These are phyloP conservation scores for Agroathelia rolfsii DNA, from an alignment of 1,284 basidiomycete species.

Conservation along the genomic window DNA sequence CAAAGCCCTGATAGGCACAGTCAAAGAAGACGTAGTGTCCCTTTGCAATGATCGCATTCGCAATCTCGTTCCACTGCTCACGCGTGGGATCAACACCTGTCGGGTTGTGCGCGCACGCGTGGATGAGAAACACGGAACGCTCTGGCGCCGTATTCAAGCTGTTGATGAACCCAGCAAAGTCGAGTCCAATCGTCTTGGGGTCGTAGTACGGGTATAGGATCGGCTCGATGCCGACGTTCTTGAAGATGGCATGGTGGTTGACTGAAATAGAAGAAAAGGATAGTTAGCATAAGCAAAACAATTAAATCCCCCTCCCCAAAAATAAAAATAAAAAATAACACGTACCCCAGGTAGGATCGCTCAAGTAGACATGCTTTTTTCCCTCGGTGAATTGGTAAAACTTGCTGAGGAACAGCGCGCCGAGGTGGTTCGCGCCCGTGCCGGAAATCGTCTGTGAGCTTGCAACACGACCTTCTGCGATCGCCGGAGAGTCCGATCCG, in stretches of 20 bases:
- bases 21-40: conserved; percentile 91
- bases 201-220: conserved; percentile 88
- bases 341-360: conserved; percentile 90
- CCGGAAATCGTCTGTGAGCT: conserved; percentile 91
- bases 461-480: conserved; percentile 60
- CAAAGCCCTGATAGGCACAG: conserved; percentile 92
- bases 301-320: conserved; percentile 5
- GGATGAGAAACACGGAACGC: conserved; percentile 81
- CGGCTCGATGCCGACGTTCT: conserved; percentile 73
- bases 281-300: too few relatives aligned
- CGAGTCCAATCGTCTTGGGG: conserved; percentile 80
- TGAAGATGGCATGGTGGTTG: conserved; percentile 88
- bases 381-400: conserved; percentile 77
- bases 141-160: conserved; percentile 57
- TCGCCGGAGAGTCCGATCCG: conserved; percentile 61
- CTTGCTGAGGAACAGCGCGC: conserved; percentile 77
- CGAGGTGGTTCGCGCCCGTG: conserved; percentile 93
- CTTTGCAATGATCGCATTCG: conserved; percentile 65
- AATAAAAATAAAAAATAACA: too few relatives aligned
- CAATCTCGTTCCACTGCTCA: conserved; percentile 83
- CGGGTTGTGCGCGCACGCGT: conserved; percentile 94
- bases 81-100: conserved; percentile 90
- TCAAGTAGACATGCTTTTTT: conserved; percentile 66
- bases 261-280: conserved; percentile 34
- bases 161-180: conserved; percentile 67